Evolutionary conservation across 176 grass and related monocot species (phyloP).

Genomic region (Lolium perenne): DNA sequence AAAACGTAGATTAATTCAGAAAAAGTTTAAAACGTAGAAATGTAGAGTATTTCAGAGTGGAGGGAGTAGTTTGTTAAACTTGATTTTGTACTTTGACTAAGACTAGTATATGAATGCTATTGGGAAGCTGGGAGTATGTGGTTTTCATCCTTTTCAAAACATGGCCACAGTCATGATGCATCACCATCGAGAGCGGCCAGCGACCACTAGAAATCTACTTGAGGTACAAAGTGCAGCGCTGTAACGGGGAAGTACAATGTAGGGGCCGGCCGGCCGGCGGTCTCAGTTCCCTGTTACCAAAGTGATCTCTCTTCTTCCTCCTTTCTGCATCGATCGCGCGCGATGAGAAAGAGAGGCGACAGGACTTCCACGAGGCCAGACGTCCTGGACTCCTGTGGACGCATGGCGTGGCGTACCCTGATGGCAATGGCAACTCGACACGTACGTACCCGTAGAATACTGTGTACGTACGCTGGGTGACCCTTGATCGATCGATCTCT

Average conservation of each 20-base stretch:
- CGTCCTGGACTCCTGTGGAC: neutral
- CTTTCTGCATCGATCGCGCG: neutral
- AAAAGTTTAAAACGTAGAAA: too few species aligned
- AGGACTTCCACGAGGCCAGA: slow-evolving; percentile 7
- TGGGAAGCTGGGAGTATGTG: too few species aligned
- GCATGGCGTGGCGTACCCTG: neutral
- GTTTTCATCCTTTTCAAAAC: too few species aligned
- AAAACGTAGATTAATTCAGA: too few species aligned
- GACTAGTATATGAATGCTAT: too few species aligned
- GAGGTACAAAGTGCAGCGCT: neutral
- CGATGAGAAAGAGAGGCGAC: neutral
- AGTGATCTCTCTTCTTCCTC: neutral
- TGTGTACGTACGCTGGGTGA: neutral
- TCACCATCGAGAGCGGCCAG: neutral
- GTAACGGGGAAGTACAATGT: slow-evolving; percentile 27
- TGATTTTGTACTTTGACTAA: too few species aligned
- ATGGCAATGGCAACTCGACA: slow-evolving; percentile 28
- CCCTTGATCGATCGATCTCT: neutral
- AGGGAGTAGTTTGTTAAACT: too few species aligned
- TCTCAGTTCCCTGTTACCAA: neutral
- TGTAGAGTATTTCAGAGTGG: too few species aligned
- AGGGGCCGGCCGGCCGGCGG: neutral
- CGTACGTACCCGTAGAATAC: slow-evolving; percentile 9
- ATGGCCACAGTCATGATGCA: neutral
- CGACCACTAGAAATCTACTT: neutral